phyloP scores from a whole-genome alignment of 1,284 basidiomycete species.

The Lignosus rhinocerotis region DNA sequence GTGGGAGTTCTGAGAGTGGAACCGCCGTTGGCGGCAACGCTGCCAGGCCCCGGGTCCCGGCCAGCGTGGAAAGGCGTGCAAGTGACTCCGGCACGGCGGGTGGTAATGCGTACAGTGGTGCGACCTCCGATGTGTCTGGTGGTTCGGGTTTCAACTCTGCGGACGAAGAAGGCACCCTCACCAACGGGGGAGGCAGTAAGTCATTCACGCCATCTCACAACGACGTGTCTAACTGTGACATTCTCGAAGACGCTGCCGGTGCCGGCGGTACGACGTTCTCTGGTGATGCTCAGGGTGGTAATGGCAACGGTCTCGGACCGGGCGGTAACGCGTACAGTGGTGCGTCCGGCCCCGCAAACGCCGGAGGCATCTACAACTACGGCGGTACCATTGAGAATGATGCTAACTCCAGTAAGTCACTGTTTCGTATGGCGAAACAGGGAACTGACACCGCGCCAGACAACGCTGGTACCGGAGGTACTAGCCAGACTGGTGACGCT shows the following conservation, averaged over 20 bases:
- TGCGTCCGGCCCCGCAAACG: slow-evolving; percentile 26
- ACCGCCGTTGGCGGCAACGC: slow-evolving; percentile 28
- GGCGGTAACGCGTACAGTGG: slow-evolving; percentile 36
- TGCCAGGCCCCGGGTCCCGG: background rate
- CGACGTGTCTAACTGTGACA: background rate
- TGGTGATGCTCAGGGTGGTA: slow-evolving; percentile 30
- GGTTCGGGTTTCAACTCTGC: slow-evolving; percentile 25
- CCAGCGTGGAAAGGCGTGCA: slow-evolving; percentile 18
- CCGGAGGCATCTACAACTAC: slow-evolving; percentile 28
- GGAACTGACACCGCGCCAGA: background rate
- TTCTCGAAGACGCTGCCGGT: slow-evolving; percentile 23
- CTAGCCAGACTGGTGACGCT: slow-evolving; percentile 25
- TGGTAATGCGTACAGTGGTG: slow-evolving; percentile 28
- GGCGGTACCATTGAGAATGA: slow-evolving; percentile 25
- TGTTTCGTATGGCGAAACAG: background rate
- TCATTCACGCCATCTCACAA: background rate
- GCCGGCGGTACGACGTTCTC: slow-evolving; percentile 26
- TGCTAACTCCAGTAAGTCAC: slow-evolving; percentile 23
- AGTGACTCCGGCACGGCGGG: slow-evolving; percentile 24
- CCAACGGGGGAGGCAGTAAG: slow-evolving; percentile 20
- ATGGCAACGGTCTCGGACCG: slow-evolving; percentile 29
- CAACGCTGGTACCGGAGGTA: slow-evolving; percentile 22
- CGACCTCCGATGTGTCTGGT: slow-evolving; percentile 23
- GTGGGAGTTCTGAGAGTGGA: slow-evolving; percentile 30
- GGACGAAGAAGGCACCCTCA: slow-evolving; percentile 10